These are phyloP conservation scores for Acanthamoeba quina DNA, from an alignment of 208 protist species.

Conservation along the genomic window DNA sequence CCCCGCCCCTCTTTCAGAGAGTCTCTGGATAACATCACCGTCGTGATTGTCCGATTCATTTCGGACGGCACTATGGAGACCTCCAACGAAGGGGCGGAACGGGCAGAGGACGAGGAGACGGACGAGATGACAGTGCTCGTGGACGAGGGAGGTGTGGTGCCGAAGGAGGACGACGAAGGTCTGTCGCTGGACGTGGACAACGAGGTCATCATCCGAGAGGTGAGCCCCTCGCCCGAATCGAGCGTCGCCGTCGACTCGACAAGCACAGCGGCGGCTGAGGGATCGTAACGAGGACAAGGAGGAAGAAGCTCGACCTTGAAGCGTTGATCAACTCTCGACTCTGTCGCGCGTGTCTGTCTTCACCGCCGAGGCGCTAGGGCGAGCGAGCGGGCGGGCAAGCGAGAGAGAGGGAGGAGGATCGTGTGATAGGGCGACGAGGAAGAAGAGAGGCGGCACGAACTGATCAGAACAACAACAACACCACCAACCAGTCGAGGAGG, in stretches of 20 bases:
- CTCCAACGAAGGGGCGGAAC: neutral
- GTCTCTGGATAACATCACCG: conserved; percentile 72
- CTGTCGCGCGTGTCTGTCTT: neutral
- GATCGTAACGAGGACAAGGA: neutral
- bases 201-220: conserved; percentile 34
- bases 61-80: neutral
- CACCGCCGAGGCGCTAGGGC: no score
- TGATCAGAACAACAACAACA: no score
- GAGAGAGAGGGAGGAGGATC: neutral
- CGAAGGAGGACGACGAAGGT: neutral
- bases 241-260: neutral
- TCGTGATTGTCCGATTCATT: conserved; percentile 55
- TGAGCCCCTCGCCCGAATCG: neutral
- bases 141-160: neutral
- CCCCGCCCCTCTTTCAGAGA: neutral
- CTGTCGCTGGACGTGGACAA: conserved; percentile 22
- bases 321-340: neutral
- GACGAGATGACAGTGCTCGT: conserved; percentile 1
- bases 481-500: no score
- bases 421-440: neutral
- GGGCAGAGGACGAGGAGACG: neutral
- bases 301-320: no score
- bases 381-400: neutral
- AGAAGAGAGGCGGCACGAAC: neutral
- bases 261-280: neutral